Evolutionary conservation across 208 protist species (phyloP).

Genomic region (Leishmania turanica): DNA sequence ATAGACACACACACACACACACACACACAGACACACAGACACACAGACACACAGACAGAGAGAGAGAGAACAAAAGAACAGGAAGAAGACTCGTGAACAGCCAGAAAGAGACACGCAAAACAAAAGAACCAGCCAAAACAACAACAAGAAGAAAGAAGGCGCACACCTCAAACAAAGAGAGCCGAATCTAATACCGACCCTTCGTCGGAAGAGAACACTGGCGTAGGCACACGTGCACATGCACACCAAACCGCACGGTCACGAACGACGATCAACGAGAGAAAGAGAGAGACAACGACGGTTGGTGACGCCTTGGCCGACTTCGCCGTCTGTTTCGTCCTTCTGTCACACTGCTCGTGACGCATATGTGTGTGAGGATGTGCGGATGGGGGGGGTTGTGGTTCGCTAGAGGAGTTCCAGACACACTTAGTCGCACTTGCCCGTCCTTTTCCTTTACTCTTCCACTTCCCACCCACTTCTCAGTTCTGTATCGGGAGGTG

Average conservation of each 20-base stretch:
- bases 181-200: not conserved
- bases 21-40: too few relatives aligned
- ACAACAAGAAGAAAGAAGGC: not conserved
- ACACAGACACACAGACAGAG: not conserved
- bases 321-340: not conserved
- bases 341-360: not conserved
- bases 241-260: not conserved
- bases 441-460: not conserved
- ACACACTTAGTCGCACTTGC: not conserved
- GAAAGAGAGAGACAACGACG: not conserved
- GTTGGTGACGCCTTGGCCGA: not conserved
- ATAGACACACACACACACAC: not conserved
- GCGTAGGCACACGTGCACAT: not conserved
- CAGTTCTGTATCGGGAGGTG: not conserved
- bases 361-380: not conserved
- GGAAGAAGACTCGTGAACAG: not conserved
- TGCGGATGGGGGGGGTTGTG: not conserved
- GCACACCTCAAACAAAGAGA: not conserved
- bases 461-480: not conserved
- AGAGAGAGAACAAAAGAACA: not conserved
- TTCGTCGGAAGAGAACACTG: not conserved
- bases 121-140: not conserved
- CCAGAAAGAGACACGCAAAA: not conserved
- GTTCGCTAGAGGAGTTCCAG: not conserved
- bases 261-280: too few relatives aligned